Evolutionary conservation across 2,329 filamentous ascomycete species (phyloP), one percentile per base, ranked within the genome.

Genomic region (Ophiosphaerella korrae): DNA sequence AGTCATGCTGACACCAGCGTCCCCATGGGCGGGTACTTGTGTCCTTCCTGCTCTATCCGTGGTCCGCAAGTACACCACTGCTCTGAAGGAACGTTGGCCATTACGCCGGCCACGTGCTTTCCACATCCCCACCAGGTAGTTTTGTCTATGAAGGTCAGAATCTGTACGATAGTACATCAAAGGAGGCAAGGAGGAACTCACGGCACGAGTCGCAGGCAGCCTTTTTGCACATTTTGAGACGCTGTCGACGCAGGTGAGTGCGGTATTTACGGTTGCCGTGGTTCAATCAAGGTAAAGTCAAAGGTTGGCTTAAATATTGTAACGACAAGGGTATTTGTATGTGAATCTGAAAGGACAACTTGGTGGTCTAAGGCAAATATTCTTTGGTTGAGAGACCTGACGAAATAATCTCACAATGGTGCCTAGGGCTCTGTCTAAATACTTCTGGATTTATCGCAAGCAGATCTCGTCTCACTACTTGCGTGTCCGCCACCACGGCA

Each of bases 61-160:
- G 87, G 87, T 62, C 80, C 77, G 68, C 88, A 91, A 21, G 76
- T 77, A 77, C 88, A 91, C 74, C 86, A 82, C 35, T 89, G 78
- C 5, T 77, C 72, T 32, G 78, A 74, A 4, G 84, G 79, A 37
- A 89, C 70, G 23, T 70, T 64, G 68, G 86, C 82, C 77, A 90
- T 83, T 61, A 90, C 86, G 13, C 71, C 71, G 11, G 82, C 75
- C 59, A 88, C 76, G 74, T 89, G 84, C 53, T 62, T 77, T 55
- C 85, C 85, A 71, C 86, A 88, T 54, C 86, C 86, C 75, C 78
- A 83, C 86, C 86, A 89, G 48, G 83, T 81, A 35, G 75, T 72
- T 67, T 86, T 86, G 53, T 79, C 84, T 67, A 23, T 31, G 21
- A 26, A n/a, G 43, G 36, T 34, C 9, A 41, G 40, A 16, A 38